Conservation (phyloP, 2,329 filamentous ascomycete genomes). For the Orbilia oligospora region DNA sequence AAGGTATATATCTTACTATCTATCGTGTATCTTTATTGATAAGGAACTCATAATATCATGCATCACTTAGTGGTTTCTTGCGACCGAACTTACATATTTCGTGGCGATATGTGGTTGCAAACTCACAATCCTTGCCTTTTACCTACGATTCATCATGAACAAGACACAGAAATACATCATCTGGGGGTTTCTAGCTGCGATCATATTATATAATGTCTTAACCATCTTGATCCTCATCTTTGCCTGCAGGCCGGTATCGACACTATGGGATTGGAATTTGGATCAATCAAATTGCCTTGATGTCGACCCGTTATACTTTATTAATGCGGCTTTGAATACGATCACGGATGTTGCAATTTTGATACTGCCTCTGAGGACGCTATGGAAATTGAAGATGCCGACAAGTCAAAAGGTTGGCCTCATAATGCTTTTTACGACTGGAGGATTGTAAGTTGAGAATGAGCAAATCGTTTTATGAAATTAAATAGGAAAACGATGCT, state of each 20-base stretch:
- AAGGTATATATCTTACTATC: conserved; percentile 15
- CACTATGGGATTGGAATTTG: conserved; percentile 47
- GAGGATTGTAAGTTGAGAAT: conserved; percentile 50
- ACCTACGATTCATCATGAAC: conserved; percentile 57
- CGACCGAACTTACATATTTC: conserved; percentile 56
- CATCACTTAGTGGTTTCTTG: conserved; percentile 41
- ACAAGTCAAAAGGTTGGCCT: conserved; percentile 69
- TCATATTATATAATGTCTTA: conserved; percentile 49
- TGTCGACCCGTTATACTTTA: conserved; percentile 49
- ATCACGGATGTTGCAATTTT: conserved; percentile 56
- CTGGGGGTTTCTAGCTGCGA: conserved; percentile 44
- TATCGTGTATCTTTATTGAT: neutral
- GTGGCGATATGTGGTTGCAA: conserved; percentile 56
- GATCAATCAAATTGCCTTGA: conserved; percentile 45
- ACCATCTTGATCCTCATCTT: conserved; percentile 52
- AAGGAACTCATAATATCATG: neutral
- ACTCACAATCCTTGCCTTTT: conserved; percentile 57
- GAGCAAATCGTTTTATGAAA: neutral
- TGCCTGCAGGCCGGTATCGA: conserved; percentile 36
- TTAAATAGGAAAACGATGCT: neutral
- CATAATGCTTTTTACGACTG: conserved; percentile 68
- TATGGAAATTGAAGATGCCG: conserved; percentile 70
- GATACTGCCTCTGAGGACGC: conserved; percentile 69
- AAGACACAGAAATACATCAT: conserved; percentile 53
- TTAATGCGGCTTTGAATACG: conserved; percentile 50